Evolutionary conservation across 106 monocot genomes (phyloP).

Genomic region (Acanthochlamys bracteata): DNA sequence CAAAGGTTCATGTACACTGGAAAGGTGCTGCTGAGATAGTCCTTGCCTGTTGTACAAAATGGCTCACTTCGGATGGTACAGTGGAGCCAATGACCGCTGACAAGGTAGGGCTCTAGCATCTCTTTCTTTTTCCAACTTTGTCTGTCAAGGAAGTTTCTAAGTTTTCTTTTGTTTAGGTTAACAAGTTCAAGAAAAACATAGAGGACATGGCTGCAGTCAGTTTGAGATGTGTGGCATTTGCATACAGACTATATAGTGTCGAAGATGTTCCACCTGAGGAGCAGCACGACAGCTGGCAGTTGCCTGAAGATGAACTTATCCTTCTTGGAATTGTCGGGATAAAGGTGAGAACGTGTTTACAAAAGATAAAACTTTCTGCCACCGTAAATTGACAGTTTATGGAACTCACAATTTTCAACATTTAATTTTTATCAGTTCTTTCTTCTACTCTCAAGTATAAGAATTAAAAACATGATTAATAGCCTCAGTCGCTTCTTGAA

Average conservation of each 20-base stretch:
- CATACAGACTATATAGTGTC: constrained; percentile 41
- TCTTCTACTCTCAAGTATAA: no score
- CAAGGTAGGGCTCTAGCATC: constrained; percentile 26
- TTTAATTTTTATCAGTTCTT: no score
- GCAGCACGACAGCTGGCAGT: constrained; percentile 46
- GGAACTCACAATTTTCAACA: no score
- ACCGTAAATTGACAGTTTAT: no score
- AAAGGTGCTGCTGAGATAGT: constrained; percentile 97
- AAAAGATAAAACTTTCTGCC: not conserved
- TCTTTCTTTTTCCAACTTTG: not conserved
- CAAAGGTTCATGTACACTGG: constrained; percentile 77
- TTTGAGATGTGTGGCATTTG: constrained; percentile 92
- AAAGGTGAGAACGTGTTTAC: constrained; percentile 43
- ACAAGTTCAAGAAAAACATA: constrained; percentile 55
- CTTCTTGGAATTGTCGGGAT: constrained; percentile 76
- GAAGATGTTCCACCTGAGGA: constrained; percentile 46
- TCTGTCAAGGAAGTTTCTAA: not conserved
- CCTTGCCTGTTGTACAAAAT: constrained; percentile 61
- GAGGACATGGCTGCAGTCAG: constrained; percentile 76
- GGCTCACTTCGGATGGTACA: constrained; percentile 56
- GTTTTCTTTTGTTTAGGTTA: constrained; percentile 23
- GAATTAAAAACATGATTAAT: no score
- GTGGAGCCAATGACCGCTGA: constrained; percentile 38
- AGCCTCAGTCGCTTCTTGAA: no score
- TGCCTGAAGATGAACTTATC: constrained; percentile 74